Conservation (phyloP, 1,139 yeast genomes). For the Suhomyces panamericanus region DNA sequence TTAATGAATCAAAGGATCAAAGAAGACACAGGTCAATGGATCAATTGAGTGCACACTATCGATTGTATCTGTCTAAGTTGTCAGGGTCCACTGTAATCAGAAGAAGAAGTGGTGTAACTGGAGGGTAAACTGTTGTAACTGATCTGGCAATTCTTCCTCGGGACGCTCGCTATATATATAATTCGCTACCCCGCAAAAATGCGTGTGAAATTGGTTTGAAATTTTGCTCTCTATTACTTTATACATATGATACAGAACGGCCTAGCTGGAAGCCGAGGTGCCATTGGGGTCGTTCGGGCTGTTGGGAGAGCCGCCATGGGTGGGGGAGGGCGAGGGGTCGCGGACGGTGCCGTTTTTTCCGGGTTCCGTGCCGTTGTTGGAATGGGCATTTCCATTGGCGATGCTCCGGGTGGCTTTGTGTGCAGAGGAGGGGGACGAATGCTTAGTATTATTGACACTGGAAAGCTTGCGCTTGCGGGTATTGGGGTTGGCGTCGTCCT, state of each 20-base stretch:
- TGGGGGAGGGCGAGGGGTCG: background rate
- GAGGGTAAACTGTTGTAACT: too few relatives aligned
- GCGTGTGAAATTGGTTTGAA: background rate
- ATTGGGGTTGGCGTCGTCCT: background rate
- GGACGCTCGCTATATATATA: background rate
- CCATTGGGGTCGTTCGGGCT: background rate
- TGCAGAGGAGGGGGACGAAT: background rate
- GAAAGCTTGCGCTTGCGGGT: constrained; percentile 7
- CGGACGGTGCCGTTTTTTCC: background rate
- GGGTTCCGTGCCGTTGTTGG: background rate
- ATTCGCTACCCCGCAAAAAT: constrained; percentile 3
- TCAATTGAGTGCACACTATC: too few relatives aligned
- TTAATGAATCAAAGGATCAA: too few relatives aligned
- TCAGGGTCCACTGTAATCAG: too few relatives aligned
- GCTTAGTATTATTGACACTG: constrained; percentile 1
- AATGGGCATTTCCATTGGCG: background rate
- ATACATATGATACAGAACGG: constrained; percentile 5
- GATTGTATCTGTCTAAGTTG: too few relatives aligned
- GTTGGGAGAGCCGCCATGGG: background rate
- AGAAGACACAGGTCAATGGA: too few relatives aligned
- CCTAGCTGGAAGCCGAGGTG: constrained; percentile 3
- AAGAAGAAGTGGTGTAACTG: too few relatives aligned
- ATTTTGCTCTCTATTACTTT: constrained; percentile 1
- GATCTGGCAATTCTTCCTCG: too few relatives aligned
- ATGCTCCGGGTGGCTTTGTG: constrained; percentile 8